phyloP scores from a whole-genome alignment of 352 stramenopile genomes.

The Globisporangium carolinianum region DNA sequence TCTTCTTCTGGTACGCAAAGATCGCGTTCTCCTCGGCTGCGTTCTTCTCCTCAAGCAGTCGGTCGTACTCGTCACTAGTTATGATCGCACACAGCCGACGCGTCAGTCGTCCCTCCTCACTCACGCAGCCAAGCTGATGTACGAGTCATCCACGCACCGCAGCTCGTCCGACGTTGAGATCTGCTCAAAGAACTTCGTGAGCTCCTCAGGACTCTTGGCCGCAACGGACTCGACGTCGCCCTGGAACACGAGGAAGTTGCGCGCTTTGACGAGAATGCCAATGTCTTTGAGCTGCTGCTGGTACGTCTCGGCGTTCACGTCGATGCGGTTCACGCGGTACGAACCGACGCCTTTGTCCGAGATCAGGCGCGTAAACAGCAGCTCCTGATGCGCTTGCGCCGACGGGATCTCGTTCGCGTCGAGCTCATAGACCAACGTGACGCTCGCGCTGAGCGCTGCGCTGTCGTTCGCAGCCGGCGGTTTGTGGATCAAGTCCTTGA shows the following conservation, averaged over 20 bases:
- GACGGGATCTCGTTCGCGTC: conserved; percentile 48
- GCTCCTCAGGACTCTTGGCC: conserved; percentile 91
- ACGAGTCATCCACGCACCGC: conserved; percentile 19
- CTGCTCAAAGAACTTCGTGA: conserved; percentile 97
- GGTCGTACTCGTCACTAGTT: conserved; percentile 63
- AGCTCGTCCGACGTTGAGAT: conserved; percentile 90
- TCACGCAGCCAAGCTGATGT: not conserved
- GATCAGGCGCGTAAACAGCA: conserved; percentile 93
- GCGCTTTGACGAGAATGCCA: conserved; percentile 96
- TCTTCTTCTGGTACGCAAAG: conserved; percentile 95
- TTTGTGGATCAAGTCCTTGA: conserved; percentile 95
- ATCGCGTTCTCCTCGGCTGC: conserved; percentile 90
- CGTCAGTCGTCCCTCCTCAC: not conserved
- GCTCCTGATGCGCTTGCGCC: conserved; percentile 45
- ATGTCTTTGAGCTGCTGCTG: conserved; percentile 92
- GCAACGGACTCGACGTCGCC: conserved; percentile 98
- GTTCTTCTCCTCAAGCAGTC: conserved; percentile 87
- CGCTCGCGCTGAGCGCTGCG: conserved; percentile 73
- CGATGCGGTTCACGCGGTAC: conserved; percentile 74
- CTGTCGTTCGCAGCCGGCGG: conserved; percentile 19
- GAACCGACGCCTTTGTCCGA: conserved; percentile 82
- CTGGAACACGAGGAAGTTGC: conserved; percentile 99
- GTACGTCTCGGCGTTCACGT: conserved; percentile 91
- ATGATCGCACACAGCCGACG: not conserved
- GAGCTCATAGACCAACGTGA: conserved; percentile 94